Evolutionary conservation across 805 yeast genomes (phyloP).

Genomic region (Candida odintsovae): DNA sequence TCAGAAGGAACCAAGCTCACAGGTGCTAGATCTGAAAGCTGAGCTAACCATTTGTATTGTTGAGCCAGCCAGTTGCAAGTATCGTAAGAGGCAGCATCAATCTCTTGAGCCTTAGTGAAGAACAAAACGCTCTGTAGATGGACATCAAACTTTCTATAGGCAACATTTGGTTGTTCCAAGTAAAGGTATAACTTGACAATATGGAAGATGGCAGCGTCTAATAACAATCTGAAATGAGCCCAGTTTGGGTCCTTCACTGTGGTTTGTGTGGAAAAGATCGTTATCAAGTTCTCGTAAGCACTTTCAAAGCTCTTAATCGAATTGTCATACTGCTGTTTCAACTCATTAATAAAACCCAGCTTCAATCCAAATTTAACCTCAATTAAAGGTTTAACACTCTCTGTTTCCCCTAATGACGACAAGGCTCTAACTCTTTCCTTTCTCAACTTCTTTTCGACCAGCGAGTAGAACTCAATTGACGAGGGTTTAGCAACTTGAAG

Average conservation of each 20-base stretch:
- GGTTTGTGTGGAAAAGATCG: slow-evolving; percentile 30
- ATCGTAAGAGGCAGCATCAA: slow-evolving; percentile 24
- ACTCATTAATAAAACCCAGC: slow-evolving; percentile 43
- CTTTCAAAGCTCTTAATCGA: slow-evolving; percentile 46
- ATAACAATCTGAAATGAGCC: slow-evolving; percentile 40
- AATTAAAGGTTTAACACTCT: slow-evolving; percentile 5
- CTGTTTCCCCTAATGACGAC: slow-evolving; percentile 1
- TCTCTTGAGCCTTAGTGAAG: slow-evolving; percentile 26
- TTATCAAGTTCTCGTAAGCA: slow-evolving; percentile 46
- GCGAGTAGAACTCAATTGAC: slow-evolving; percentile 39
- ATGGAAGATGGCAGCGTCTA: slow-evolving; percentile 60
- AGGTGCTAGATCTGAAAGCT: slow-evolving; percentile 47
- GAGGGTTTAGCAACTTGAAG: slow-evolving; percentile 34
- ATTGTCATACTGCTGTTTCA: slow-evolving; percentile 40
- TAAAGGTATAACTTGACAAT: slow-evolving; percentile 57
- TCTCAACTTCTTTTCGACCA: slow-evolving; percentile 35
- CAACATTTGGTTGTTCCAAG: slow-evolving; percentile 49
- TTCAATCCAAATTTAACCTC: slow-evolving; percentile 46
- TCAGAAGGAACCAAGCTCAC: slow-evolving; percentile 33
- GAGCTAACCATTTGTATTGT: slow-evolving; percentile 66
- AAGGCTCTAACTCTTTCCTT: slow-evolving; percentile 28
- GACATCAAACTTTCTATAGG: slow-evolving; percentile 56
- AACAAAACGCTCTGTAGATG: slow-evolving; percentile 52
- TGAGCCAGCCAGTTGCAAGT: slow-evolving; percentile 48
- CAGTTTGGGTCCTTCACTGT: slow-evolving; percentile 27